Evolutionary conservation across 768 basidiomycete genomes (phyloP).

Genomic region (Lactifluus echinatus): DNA sequence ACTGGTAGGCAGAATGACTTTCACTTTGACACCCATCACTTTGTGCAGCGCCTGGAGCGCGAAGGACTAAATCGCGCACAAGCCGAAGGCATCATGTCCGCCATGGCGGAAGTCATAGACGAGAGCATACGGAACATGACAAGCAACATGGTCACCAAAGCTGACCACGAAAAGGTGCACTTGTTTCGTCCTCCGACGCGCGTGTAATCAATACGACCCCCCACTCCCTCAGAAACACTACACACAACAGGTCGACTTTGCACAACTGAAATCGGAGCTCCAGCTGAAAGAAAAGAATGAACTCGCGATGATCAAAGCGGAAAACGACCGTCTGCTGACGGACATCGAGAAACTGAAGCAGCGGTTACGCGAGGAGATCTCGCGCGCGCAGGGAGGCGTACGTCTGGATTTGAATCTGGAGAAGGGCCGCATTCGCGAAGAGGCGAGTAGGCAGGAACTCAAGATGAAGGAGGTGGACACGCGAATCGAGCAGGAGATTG

Average conservation of each 20-base stretch:
- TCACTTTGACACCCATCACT: slow-evolving; percentile 94
- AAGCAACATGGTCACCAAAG: slow-evolving; percentile 90
- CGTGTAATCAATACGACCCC: too few relatives aligned
- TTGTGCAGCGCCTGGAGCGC: slow-evolving; percentile 82
- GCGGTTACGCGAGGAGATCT: slow-evolving; percentile 84
- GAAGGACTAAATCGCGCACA: slow-evolving; percentile 86
- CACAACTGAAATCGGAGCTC: slow-evolving; percentile 91
- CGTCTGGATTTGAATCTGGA: slow-evolving; percentile 92
- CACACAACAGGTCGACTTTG: slow-evolving; percentile 94
- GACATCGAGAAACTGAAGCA: slow-evolving; percentile 96
- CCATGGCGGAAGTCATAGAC: slow-evolving; percentile 95
- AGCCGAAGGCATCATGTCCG: slow-evolving; percentile 95
- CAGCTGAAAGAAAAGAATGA: slow-evolving; percentile 97
- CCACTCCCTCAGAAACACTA: slow-evolving; percentile 60
- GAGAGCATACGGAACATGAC: slow-evolving; percentile 97
- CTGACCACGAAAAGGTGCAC: slow-evolving; percentile 88
- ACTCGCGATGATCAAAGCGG: slow-evolving; percentile 87
- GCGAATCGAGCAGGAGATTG: slow-evolving; percentile 92
- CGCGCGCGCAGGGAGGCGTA: slow-evolving; percentile 87
- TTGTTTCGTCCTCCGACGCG: background rate
- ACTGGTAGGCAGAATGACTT: slow-evolving; percentile 34
- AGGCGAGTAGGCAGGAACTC: slow-evolving; percentile 81
- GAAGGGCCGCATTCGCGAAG: slow-evolving; percentile 92
- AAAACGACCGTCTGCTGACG: slow-evolving; percentile 85
- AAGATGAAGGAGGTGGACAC: slow-evolving; percentile 99